phyloP scores from a whole-genome alignment of 139 green algal genomes.

The Picochlorum sp. region DNA sequence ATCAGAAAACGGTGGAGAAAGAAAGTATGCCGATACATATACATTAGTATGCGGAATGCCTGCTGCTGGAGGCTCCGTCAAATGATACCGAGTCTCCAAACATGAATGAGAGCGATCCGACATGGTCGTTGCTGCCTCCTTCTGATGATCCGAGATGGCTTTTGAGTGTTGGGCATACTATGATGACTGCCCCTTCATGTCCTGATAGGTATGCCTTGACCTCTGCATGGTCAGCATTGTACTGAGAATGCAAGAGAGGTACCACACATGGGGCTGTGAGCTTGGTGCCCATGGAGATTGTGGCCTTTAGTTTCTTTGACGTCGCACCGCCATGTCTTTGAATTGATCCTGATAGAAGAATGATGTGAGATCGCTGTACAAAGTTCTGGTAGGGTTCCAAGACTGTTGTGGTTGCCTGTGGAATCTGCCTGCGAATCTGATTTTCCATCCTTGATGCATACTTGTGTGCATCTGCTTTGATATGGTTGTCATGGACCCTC shows the following conservation, averaged over 20 bases:
- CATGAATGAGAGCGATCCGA: no score
- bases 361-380: background rate
- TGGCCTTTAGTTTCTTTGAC: background rate
- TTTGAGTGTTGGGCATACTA: background rate
- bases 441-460: background rate
- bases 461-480: background rate
- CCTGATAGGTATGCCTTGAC: background rate
- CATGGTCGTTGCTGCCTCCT: no score
- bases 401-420: background rate
- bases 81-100: no score
- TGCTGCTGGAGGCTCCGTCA: no score
- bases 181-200: background rate
- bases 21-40: no score
- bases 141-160: background rate
- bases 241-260: background rate
- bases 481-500: no score
- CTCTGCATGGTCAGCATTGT: background rate
- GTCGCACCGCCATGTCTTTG: background rate
- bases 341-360: background rate
- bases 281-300: background rate
- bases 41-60: no score
- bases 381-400: constrained; percentile 2
- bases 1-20: no score
- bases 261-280: background rate
- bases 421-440: background rate